Evolutionary conservation across 164 flowering plant species (phyloP), one percentile per base, ranked within the genome.

Genomic region (Aristolochia contorta): DNA sequence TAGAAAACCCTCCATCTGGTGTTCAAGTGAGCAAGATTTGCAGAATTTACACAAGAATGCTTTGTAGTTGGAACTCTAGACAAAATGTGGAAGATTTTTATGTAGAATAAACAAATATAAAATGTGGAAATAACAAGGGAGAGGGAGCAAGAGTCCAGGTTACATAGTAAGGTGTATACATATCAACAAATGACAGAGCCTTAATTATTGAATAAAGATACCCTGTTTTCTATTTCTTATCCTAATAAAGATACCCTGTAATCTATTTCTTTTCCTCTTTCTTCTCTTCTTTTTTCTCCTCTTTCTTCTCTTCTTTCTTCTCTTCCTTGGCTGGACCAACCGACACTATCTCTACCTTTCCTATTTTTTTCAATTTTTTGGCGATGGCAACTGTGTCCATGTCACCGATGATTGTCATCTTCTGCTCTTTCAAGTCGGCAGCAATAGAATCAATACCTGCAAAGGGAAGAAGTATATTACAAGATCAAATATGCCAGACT

Each of bases 311-410:
- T 30, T 82, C 89, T 46, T 87, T 88, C 76, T 91, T 91, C 71
- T 89, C 96, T 73, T 89, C 95, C 55, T 89, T 92, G 4, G 96
- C 98, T 30, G 98, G 96, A 12, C 98, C 98, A 65, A 92, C 90
- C 41, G 96, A 80, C 18, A 89, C 21, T 14, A 92, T 76, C 21
- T 89, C 96, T 50, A 84, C 79, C 59, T 79, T 84, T 1, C 89
- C 93, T 0, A 86, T 78, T 59, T 80, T 84, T 81, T 84, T 92
- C 74, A 89, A 47, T 70, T 79, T 92, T 64, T 86, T 91, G 56
- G 82, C 87, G 14, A 92, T 73, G 43, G 83, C 84, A 32, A 89
- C 80, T 7, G 89, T 60, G 57, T 92, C 98, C 96, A 92, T 87
- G 16, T 61, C 67, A 13, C 98, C 98, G 30, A 83, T 72, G 60